Evolutionary conservation across 2,329 filamentous ascomycete species (phyloP).

Genomic region (Penicillium capsulatum): DNA sequence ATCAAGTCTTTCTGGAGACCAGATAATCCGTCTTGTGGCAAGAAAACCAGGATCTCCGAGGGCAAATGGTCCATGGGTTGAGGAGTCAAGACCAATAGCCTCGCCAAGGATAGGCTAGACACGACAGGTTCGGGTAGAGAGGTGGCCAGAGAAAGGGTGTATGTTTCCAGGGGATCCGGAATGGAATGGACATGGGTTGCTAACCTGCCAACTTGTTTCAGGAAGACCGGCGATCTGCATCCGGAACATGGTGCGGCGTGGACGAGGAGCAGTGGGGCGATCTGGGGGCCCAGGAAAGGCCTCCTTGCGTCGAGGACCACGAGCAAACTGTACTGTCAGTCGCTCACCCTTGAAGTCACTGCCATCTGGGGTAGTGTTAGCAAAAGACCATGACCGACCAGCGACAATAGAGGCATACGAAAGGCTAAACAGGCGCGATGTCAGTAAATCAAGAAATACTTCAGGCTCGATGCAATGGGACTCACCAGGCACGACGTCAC

Average conservation of each 20-base stretch:
- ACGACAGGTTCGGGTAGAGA: slow-evolving; percentile 13
- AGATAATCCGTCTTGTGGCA: not conserved
- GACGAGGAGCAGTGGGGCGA: slow-evolving; percentile 65
- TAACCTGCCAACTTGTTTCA: slow-evolving; percentile 99
- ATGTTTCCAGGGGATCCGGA: slow-evolving; percentile 27
- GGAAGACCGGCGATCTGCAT: slow-evolving; percentile 98
- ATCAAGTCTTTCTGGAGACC: slow-evolving; percentile 3
- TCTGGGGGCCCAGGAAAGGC: slow-evolving; percentile 60
- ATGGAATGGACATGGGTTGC: slow-evolving; percentile 47
- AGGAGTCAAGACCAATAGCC: slow-evolving; percentile 9
- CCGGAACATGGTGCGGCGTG: slow-evolving; percentile 87
- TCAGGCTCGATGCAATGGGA: slow-evolving; percentile 13
- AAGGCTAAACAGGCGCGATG: slow-evolving; percentile 46
- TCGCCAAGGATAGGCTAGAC: slow-evolving; percentile 8
- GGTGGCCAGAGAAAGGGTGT: slow-evolving; percentile 12
- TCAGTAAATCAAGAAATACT: not conserved
- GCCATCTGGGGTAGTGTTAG: slow-evolving; percentile 62
- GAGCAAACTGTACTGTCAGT: slow-evolving; percentile 95
- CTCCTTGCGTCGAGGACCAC: slow-evolving; percentile 70
- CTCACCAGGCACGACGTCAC: slow-evolving; percentile 96
- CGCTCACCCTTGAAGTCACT: slow-evolving; percentile 97
- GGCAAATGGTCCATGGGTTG: slow-evolving; percentile 10
- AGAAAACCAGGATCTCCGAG: slow-evolving; percentile 3
- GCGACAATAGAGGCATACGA: slow-evolving; percentile 50
- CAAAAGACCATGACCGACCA: slow-evolving; percentile 29